A percentile compares a stretch with the other conserved stretches of the same genome.
These are phyloP conservation scores for Colletotrichum tanaceti DNA, from an alignment of 2,329 filamentous ascomycete species.

Conservation along the genomic window DNA sequence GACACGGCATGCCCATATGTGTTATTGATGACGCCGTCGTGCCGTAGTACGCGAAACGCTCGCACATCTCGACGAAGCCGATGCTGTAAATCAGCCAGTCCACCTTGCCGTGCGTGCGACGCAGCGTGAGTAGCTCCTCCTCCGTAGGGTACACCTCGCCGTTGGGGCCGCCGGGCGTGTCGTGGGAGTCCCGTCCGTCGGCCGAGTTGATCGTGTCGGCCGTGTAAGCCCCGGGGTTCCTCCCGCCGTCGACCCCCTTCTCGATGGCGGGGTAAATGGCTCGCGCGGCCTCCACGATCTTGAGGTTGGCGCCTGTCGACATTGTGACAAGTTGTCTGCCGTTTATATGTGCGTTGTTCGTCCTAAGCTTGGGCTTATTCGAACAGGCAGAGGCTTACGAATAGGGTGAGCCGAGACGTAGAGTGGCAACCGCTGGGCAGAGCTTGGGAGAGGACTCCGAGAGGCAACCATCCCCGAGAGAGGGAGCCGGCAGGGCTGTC, in stretches of 20 bases:
- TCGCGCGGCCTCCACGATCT: conserved; percentile 33
- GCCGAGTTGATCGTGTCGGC: conserved; percentile 17
- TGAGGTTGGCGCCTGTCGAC: conserved; percentile 34
- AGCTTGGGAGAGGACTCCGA: too few species aligned
- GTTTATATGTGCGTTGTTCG: neutral
- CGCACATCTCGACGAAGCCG: conserved; percentile 72
- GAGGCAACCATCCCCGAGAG: neutral
- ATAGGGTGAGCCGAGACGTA: neutral
- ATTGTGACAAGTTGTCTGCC: conserved; percentile 3
- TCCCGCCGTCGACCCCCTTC: conserved; percentile 23
- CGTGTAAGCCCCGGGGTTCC: conserved; percentile 10
- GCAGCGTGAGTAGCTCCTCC: conserved; percentile 64
- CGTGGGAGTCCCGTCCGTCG: neutral
- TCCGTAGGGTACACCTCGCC: conserved; percentile 60
- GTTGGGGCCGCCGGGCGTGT: conserved; percentile 21
- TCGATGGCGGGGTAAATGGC: conserved; percentile 32
- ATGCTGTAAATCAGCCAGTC: conserved; percentile 68
- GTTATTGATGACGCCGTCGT: conserved; percentile 57
- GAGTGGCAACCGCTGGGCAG: neutral
- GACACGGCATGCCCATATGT: too few species aligned
- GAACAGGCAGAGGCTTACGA: neutral
- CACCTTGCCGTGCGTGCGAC: conserved; percentile 64
- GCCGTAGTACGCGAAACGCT: conserved; percentile 74
- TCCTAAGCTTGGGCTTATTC: neutral
- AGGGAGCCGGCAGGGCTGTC: neutral